Evolutionary conservation across 192 early-diverging fungal genomes (phyloP).

Genomic region (Rhizophagus sp.): DNA sequence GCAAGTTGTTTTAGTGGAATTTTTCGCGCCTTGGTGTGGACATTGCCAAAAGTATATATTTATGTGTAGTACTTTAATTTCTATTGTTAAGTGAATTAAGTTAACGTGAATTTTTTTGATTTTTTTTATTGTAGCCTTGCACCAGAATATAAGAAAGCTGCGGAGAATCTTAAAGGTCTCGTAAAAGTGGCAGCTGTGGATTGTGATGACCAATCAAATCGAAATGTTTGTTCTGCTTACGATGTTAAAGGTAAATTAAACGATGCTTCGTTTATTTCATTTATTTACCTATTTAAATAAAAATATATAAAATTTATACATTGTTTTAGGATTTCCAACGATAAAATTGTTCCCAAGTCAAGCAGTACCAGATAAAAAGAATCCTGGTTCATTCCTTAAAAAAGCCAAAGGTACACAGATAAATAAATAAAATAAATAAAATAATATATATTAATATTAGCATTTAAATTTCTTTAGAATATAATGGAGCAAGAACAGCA

Average conservation of each 20-base stretch:
- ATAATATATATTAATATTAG: neutral
- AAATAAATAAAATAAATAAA: neutral
- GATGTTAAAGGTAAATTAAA: conserved; percentile 68
- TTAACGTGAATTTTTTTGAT: neutral
- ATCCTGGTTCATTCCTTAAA: conserved; percentile 34
- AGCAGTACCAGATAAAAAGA: conserved; percentile 48
- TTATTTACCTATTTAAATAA: neutral
- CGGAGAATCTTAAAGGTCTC: conserved; percentile 77
- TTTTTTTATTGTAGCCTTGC: conserved; percentile 50
- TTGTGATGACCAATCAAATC: conserved; percentile 85
- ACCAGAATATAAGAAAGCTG: conserved; percentile 90
- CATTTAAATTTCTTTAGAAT: conserved; percentile 53
- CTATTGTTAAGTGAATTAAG: neutral
- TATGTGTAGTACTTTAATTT: neutral
- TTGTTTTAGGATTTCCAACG: conserved; percentile 74
- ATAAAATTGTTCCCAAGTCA: conserved; percentile 74
- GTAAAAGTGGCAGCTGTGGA: conserved; percentile 88
- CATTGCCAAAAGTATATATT: conserved; percentile 76
- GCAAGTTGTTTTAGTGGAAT: conserved; percentile 86
- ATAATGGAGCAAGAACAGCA: conserved; percentile 71
- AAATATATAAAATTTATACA: neutral
- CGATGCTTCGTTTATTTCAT: neutral
- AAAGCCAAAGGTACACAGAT: conserved; percentile 35
- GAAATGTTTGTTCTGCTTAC: conserved; percentile 73
- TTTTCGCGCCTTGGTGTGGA: conserved; percentile 97